phyloP scores from a whole-genome alignment of 2,329 filamentous ascomycete species.

The Aspergillus transmontanensis region DNA sequence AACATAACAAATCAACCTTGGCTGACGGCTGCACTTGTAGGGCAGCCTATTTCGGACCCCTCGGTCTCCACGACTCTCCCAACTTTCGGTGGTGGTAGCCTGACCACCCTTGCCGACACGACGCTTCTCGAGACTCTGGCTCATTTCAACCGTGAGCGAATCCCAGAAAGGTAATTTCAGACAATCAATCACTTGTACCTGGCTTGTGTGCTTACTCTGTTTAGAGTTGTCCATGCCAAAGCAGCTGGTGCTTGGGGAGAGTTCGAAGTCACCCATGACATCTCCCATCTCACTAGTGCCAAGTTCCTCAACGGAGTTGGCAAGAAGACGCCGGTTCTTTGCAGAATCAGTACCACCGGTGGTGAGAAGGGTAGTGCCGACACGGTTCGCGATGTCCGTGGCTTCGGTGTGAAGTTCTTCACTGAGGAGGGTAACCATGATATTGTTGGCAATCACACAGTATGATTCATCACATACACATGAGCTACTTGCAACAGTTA shows the following conservation, averaged over 20 bases:
- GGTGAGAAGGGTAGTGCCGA: conserved; percentile 52
- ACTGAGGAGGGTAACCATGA: conserved; percentile 54
- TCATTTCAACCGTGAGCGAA: conserved; percentile 64
- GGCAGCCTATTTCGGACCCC: conserved; percentile 29
- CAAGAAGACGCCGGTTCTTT: conserved; percentile 55
- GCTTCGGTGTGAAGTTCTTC: conserved; percentile 55
- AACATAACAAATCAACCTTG: background rate
- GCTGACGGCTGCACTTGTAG: conserved; percentile 29
- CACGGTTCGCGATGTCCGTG: conserved; percentile 52
- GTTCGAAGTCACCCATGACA: conserved; percentile 63
- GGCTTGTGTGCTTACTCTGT: background rate
- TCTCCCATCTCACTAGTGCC: conserved; percentile 58
- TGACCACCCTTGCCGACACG: conserved; percentile 58
- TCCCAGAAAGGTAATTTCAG: conserved; percentile 54
- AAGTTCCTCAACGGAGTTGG: conserved; percentile 58
- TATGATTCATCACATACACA: conserved; percentile 13
- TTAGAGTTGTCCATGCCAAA: conserved; percentile 60
- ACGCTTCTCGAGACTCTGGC: conserved; percentile 64
- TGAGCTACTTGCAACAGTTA: background rate
- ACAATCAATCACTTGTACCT: background rate
- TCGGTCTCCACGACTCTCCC: conserved; percentile 27
- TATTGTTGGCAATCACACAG: conserved; percentile 26
- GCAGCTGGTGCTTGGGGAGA: conserved; percentile 60
- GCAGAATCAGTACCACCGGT: conserved; percentile 52
- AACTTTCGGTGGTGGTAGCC: conserved; percentile 35